Evolutionary conservation across 2,329 filamentous ascomycete species (phyloP).

Genomic region (Ascochyta rabiei): DNA sequence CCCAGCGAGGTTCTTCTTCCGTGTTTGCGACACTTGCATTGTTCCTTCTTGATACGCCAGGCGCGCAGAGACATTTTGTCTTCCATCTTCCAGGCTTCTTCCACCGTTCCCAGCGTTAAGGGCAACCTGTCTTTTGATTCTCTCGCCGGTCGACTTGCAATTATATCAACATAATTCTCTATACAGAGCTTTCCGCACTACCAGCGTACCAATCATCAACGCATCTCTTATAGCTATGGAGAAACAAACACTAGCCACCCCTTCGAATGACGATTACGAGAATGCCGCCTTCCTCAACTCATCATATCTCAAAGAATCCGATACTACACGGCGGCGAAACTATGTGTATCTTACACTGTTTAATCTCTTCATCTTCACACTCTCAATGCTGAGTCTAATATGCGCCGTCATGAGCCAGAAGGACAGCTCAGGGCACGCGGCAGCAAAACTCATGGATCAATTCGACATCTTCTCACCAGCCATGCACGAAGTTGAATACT

Average conservation of each 20-base stretch:
- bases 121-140: slow-evolving; percentile 11
- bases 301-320: slow-evolving; percentile 29
- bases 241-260: slow-evolving; percentile 30
- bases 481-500: slow-evolving; percentile 39
- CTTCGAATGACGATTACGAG: slow-evolving; percentile 33
- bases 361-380: slow-evolving; percentile 43
- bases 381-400: slow-evolving; percentile 39
- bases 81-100: slow-evolving; percentile 1
- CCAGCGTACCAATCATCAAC: too few species aligned
- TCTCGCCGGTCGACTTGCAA: slow-evolving; percentile 33
- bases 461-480: slow-evolving; percentile 41
- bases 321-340: slow-evolving; percentile 28
- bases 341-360: slow-evolving; percentile 39
- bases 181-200: too few species aligned
- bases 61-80: neutral
- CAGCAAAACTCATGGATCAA: slow-evolving; percentile 41
- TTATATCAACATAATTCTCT: neutral
- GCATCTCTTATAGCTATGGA: slow-evolving; percentile 24
- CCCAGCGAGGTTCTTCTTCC: neutral
- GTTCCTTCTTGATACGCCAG: slow-evolving; percentile 4
- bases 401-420: slow-evolving; percentile 42
- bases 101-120: slow-evolving; percentile 19
- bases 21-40: slow-evolving; percentile 2
- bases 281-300: slow-evolving; percentile 38
- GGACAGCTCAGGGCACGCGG: slow-evolving; percentile 28